These are phyloP conservation scores for Podila epicladia DNA, from an alignment of 192 early-diverging fungal species.

Conservation along the genomic window DNA sequence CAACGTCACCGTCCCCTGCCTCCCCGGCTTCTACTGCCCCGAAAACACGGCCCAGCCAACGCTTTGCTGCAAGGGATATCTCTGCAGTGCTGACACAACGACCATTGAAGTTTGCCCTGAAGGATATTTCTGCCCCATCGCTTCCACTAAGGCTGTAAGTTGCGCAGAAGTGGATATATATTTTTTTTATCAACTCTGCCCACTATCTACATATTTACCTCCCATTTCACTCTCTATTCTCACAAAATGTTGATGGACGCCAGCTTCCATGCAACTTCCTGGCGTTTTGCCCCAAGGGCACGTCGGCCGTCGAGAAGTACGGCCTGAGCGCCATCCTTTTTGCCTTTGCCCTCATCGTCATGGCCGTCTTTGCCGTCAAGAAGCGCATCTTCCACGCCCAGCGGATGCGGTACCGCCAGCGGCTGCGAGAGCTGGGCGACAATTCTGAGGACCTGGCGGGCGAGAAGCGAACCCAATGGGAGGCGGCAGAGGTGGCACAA, in stretches of 20 bases:
- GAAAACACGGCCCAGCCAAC: constrained; percentile 61
- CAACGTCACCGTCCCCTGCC: constrained; percentile 31
- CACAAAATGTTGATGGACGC: not conserved
- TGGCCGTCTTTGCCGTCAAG: constrained; percentile 43
- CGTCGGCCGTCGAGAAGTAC: constrained; percentile 36
- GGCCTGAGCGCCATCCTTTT: constrained; percentile 29
- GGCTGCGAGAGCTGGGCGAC: constrained; percentile 28
- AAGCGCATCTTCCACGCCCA: constrained; percentile 33
- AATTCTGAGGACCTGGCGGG: constrained; percentile 19
- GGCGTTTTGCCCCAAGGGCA: constrained; percentile 46
- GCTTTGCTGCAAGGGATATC: constrained; percentile 66
- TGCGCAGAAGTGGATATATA: too few species aligned
- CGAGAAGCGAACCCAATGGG: constrained; percentile 23
- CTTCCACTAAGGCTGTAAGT: constrained; percentile 28
- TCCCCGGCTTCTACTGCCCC: constrained; percentile 58
- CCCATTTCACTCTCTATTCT: not conserved
- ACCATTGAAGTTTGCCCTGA: constrained; percentile 58
- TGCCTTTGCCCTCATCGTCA: constrained; percentile 20
- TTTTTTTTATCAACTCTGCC: too few species aligned
- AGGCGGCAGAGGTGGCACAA: constrained; percentile 21
- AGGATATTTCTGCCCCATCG: constrained; percentile 36
- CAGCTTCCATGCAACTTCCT: constrained; percentile 34
- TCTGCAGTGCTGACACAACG: constrained; percentile 57
- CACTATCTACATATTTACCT: too few species aligned
- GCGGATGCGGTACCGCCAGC: constrained; percentile 21